Percentiles rank a stretch among this genome's conserved stretches.
Conservation (phyloP, 805 yeast species). For the Clavispora asparagi region DNA sequence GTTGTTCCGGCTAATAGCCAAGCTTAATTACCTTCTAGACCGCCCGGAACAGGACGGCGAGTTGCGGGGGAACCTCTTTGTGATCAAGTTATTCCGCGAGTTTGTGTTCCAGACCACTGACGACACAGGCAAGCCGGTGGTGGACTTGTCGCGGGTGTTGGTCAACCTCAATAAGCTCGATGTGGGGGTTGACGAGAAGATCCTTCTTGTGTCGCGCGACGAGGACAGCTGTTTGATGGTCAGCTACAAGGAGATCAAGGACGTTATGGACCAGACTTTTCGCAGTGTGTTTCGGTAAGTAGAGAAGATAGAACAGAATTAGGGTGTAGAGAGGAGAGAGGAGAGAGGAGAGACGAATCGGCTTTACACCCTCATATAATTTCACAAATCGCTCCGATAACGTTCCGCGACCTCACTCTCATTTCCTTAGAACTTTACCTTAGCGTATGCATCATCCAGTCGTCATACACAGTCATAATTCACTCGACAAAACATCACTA, state of each 20-base stretch:
- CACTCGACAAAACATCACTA: too few relatives aligned
- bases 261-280: slow-evolving; percentile 64
- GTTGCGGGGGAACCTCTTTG: slow-evolving; percentile 68
- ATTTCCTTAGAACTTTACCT: too few relatives aligned
- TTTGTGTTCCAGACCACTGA: slow-evolving; percentile 82
- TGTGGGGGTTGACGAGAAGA: slow-evolving; percentile 81
- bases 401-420: too few relatives aligned
- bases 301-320: neutral
- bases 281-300: slow-evolving; percentile 21
- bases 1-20: slow-evolving; percentile 73
- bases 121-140: slow-evolving; percentile 67
- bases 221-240: slow-evolving; percentile 82
- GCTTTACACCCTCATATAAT: too few relatives aligned
- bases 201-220: slow-evolving; percentile 76
- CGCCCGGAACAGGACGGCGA: slow-evolving; percentile 55
- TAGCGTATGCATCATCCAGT: too few relatives aligned
- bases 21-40: slow-evolving; percentile 72
- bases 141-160: slow-evolving; percentile 80
- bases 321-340: neutral
- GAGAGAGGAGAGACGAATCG: too few relatives aligned
- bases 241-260: slow-evolving; percentile 77
- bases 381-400: too few relatives aligned
- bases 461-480: too few relatives aligned
- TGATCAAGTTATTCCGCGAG: slow-evolving; percentile 65
- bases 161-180: slow-evolving; percentile 81